Evolutionary conservation across 2,329 filamentous ascomycete genomes (phyloP), one percentile per base, ranked within the genome.

Genomic region (Botrytis pseudocinerea): DNA sequence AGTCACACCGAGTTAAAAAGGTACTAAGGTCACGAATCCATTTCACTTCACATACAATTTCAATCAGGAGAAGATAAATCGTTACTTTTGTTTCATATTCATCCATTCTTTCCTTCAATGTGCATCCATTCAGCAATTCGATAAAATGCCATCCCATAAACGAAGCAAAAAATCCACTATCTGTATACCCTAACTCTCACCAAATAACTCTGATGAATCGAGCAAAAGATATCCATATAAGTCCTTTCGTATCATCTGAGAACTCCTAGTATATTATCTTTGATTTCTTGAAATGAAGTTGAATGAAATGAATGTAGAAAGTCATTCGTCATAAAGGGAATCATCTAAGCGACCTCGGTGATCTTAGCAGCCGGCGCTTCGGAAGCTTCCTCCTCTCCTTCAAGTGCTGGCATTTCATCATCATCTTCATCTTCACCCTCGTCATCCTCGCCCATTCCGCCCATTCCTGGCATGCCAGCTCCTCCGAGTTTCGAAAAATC

Each of bases 401-500:
- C 92, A 68, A 97, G 89, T 78, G 89, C 89, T 73, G 94, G 94
- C 90, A 97, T 94, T n/a, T 95, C 93, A 6, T 93, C 91, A 54
- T 90, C 88, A 1, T 91, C 89, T 20, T 80, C 80, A 51, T 79
- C 80, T 8, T 79, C 79, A 44, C 79, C 82, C 51, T 81, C 82
- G 70, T 85, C 84, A 88, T 89, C 89, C 32, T 78, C 79, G 38
- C 74, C 78, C 89, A 78, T 89, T 89, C 32, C 70, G 22, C 73
- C 79, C 35, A 72, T 14, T 35, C 76, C 77, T 60, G 76, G 81
- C 61, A 83, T 84, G 65, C 84, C 89, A 76, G 87, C 89, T 76
- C 87, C 91, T 76, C 91, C 91, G 76, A 97, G 91, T 87, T 97
- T 97, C 80, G 93, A 96, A 90, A 97, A 97, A 85, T 97, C 94